Evolutionary conservation across 2,329 filamentous ascomycete genomes (phyloP), one percentile per base, ranked within the genome.

Genomic region (Fusarium sp.): DNA sequence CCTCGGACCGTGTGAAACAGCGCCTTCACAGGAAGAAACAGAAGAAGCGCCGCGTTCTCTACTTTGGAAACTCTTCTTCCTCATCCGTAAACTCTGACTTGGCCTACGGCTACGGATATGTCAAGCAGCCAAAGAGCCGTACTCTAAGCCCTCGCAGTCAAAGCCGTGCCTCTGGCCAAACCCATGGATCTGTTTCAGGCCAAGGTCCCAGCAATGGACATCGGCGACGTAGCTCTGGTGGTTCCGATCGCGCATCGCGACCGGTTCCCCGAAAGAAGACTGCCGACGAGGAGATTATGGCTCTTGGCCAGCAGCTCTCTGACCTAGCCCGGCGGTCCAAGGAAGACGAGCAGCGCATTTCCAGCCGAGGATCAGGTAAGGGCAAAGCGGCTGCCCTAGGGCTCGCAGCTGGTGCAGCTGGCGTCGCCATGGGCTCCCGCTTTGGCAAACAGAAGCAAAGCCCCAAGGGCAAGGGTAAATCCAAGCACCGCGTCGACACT

Each of bases 31-130:
- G 77, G 56, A 78, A 78, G 55, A 78, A 77, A 68, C 83, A 82
- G 56, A 83, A 81, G 67, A 82, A 80, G 67, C 82, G 82, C 39
- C 83, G 87, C 59, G 83, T 90, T 53, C 82, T 89, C 41, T 85
- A 83, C 57, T 84, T 88, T 70, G 82, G 76, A 55, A 90, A 89
- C 71, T 89, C 86, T 3, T 92, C 89, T 2, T 90, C 87, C 3
- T 91, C 89, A 1, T 90, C 89, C 1, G 82, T 91, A 55, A 88
- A 91, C 76, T 87, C 86, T 20, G 90, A 92, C 74, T 79, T 92
- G 62, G 89, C 89, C 11, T 92, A 91, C 74, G 89, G 90, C 11
- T 83, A 80, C 55, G 89, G 88, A 17, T 90, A 85, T 66, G 80
- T 87, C 46, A 83, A 83, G 63, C 78, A 79, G 35, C 60, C 71